Evolutionary conservation across 2,329 filamentous ascomycete genomes (phyloP).

Genomic region (Myriosclerotinia duriaeana): DNA sequence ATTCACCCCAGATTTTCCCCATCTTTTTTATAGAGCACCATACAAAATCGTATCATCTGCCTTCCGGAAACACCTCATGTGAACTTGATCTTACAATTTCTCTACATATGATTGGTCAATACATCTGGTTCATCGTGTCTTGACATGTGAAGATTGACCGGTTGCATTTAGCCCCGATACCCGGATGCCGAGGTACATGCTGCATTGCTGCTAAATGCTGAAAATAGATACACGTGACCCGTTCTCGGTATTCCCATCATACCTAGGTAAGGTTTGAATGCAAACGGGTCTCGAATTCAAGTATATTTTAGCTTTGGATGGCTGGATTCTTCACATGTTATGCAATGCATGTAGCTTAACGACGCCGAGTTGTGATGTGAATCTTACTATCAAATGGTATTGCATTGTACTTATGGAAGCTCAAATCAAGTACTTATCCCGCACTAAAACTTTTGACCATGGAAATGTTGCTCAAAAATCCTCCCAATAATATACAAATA

Average conservation of each 20-base stretch:
- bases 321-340: not conserved
- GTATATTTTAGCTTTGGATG: not conserved
- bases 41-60: constrained; percentile 1
- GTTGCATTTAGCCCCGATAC: not conserved
- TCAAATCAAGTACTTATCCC: not conserved
- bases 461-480: constrained; percentile 10
- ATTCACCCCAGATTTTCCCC: constrained; percentile 22
- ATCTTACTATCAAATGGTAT: not conserved
- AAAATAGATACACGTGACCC: constrained; percentile 11
- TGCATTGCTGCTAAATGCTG: not conserved
- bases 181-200: constrained; percentile 16
- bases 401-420: not conserved
- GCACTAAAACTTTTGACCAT: constrained; percentile 5
- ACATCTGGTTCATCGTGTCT: not conserved
- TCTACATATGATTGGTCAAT: not conserved
- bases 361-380: not conserved
- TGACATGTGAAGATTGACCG: constrained; percentile 17
- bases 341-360: not conserved
- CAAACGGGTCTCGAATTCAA: not conserved
- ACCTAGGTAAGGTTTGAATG: not conserved
- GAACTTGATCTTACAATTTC: constrained; percentile 13
- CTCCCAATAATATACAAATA: not conserved
- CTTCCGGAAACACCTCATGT: constrained; percentile 11
- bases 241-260: not conserved
- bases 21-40: not conserved